A percentile compares a stretch with the other conserved stretches of the same genome.
These are phyloP conservation scores for Lactarius quietus DNA, from an alignment of 768 basidiomycete genomes.

Conservation along the genomic window DNA sequence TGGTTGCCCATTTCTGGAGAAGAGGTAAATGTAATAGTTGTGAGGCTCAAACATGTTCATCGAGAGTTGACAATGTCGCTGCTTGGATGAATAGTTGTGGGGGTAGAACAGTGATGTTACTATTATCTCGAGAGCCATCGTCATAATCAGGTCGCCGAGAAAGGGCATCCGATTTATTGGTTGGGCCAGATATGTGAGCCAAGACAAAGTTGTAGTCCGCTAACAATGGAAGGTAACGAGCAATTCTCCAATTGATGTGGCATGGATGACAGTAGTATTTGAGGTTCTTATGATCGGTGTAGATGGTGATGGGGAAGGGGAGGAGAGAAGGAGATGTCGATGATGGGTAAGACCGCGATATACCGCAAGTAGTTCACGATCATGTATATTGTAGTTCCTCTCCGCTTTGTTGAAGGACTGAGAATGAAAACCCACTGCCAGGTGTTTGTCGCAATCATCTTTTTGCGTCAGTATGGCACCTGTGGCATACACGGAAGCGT, in stretches of 20 bases:
- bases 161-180: not conserved
- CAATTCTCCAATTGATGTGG: not conserved
- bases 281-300: not conserved
- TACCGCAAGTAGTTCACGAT: no score
- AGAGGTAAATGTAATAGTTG: not conserved
- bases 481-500: no score
- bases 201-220: not conserved
- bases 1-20: rapidly evolving
- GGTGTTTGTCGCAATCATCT: no score
- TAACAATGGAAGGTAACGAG: not conserved
- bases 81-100: not conserved
- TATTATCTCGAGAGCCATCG: not conserved
- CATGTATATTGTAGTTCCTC: no score
- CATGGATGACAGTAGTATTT: not conserved
- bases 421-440: no score
- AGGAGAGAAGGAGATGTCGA: not conserved
- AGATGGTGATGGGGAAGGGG: not conserved
- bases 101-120: not conserved
- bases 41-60: not conserved
- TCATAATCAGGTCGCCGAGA: not conserved
- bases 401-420: no score
- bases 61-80: not conserved
- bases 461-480: no score
- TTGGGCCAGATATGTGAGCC: rapidly evolving
- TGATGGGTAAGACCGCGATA: no score